These are phyloP conservation scores for Boletus vinaceobasis DNA, from an alignment of 768 basidiomycete species.

Conservation along the genomic window DNA sequence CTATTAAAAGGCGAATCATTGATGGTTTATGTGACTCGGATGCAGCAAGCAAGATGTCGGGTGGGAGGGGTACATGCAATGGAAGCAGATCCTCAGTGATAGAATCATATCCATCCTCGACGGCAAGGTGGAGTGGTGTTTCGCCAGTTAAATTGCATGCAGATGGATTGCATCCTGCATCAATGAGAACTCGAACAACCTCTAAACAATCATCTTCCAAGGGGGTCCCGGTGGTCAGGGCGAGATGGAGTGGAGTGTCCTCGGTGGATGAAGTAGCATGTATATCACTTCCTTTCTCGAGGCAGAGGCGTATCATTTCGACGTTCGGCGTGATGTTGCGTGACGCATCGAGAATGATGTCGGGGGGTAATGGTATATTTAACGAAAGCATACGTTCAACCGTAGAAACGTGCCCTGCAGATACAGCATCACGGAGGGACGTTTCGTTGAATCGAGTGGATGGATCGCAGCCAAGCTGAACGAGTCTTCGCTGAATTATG, in stretches of 20 bases:
- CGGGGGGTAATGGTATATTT: neutral
- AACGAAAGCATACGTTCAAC: slow-evolving; percentile 2
- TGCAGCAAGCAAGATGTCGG: neutral
- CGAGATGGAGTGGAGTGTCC: slow-evolving; percentile 4
- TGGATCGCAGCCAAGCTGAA: slow-evolving; percentile 1
- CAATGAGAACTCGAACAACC: neutral
- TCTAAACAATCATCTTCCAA: neutral
- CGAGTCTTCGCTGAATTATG: slow-evolving; percentile 1
- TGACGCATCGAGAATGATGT: slow-evolving; percentile 4
- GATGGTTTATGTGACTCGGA: no score
- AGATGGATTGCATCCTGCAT: slow-evolving; percentile 10
- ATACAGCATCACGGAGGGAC: neutral
- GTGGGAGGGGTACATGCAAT: neutral
- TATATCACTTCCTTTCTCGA: neutral
- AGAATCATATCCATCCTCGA: neutral
- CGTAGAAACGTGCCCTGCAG: neutral
- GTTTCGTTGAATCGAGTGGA: neutral
- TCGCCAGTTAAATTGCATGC: neutral
- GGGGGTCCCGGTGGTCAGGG: neutral
- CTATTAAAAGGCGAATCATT: neutral
- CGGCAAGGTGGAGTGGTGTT: neutral
- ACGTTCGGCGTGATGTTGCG: neutral
- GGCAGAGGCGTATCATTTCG: neutral
- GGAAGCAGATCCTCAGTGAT: neutral
- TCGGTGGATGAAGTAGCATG: neutral